phyloP scores from a whole-genome alignment of 306 rosid species.

The Citrullus amarus region DNA sequence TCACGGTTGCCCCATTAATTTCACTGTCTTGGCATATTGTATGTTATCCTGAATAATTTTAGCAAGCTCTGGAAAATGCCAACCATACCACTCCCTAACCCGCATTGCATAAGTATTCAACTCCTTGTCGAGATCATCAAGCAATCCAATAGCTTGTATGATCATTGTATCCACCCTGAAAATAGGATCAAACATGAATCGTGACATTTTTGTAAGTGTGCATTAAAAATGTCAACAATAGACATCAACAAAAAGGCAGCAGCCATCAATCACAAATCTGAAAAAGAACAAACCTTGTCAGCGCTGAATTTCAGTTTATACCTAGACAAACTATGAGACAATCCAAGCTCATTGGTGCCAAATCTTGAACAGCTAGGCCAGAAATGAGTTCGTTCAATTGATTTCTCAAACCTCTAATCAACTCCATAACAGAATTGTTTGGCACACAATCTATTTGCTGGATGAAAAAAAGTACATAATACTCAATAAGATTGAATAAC shows the following conservation, averaged over 20 bases:
- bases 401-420: slow-evolving; percentile 79
- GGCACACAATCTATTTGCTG: slow-evolving; percentile 88
- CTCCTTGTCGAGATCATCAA: slow-evolving; percentile 94
- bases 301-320: slow-evolving; percentile 91
- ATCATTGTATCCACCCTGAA: slow-evolving; percentile 96
- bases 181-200: neutral
- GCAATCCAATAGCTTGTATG: slow-evolving; percentile 94
- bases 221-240: neutral
- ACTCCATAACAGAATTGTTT: slow-evolving; percentile 74
- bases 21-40: slow-evolving; percentile 67
- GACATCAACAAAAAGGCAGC: neutral
- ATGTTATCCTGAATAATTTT: slow-evolving; percentile 81
- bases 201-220: neutral
- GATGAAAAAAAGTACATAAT: slow-evolving; percentile 1
- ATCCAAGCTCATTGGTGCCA: slow-evolving; percentile 94
- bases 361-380: slow-evolving; percentile 75
- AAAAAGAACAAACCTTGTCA: slow-evolving; percentile 51
- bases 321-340: slow-evolving; percentile 87
- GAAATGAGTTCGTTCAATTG: slow-evolving; percentile 71
- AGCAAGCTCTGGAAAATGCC: slow-evolving; percentile 98
- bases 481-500: slow-evolving; percentile 1
- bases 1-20: slow-evolving; percentile 88
- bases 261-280: neutral
- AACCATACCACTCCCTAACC: slow-evolving; percentile 95
- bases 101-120: slow-evolving; percentile 94